phyloP scores from a whole-genome alignment of 192 early-diverging fungal genomes.

The Lobosporangium transversale region DNA sequence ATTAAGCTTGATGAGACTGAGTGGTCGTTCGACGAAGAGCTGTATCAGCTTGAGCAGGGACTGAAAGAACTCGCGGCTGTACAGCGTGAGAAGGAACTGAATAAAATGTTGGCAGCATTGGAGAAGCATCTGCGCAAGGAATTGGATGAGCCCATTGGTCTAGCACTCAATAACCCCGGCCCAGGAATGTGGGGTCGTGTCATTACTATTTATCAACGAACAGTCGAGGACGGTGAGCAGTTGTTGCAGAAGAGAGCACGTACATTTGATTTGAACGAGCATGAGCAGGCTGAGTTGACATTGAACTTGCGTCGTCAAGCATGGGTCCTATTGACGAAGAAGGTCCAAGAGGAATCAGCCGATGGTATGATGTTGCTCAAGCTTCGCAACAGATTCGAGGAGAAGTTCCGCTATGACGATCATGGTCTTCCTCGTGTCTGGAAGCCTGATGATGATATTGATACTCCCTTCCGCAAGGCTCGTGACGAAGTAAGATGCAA shows the following conservation, averaged over 20 bases:
- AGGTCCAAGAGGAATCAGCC: constrained; percentile 81
- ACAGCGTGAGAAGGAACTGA: constrained; percentile 74
- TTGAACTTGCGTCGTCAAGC: constrained; percentile 68
- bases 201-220: constrained; percentile 65
- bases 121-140: constrained; percentile 67
- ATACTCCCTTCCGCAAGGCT: constrained; percentile 81
- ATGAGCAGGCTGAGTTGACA: constrained; percentile 64
- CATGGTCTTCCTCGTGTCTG: constrained; percentile 93
- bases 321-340: constrained; percentile 79
- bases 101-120: constrained; percentile 68
- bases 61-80: constrained; percentile 65
- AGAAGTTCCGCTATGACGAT: constrained; percentile 94
- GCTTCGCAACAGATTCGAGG: constrained; percentile 85
- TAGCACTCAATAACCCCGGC: constrained; percentile 73
- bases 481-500: constrained; percentile 61
- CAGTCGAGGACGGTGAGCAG: constrained; percentile 63
- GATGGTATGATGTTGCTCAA: constrained; percentile 87
- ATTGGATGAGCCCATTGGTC: constrained; percentile 75
- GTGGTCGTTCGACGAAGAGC: constrained; percentile 75
- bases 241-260: constrained; percentile 62
- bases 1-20: constrained; percentile 73
- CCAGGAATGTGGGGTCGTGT: constrained; percentile 79
- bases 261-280: constrained; percentile 63
- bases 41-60: constrained; percentile 67
- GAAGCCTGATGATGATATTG: constrained; percentile 96